Evolutionary conservation across 345 rosid genomes (phyloP).

Genomic region (Nephelium lappaceum): DNA sequence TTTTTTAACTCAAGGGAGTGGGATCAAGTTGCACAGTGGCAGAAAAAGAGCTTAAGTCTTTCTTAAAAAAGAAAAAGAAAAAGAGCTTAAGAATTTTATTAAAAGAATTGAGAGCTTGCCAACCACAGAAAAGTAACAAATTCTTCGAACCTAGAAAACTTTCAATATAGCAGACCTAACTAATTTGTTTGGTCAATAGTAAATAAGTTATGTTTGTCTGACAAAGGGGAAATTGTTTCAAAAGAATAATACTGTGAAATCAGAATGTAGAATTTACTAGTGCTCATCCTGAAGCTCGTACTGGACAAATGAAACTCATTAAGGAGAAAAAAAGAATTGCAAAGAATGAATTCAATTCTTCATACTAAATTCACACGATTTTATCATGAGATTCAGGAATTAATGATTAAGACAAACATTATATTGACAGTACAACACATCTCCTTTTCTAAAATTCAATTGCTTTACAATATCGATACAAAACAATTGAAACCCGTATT

Average conservation of each 20-base stretch:
- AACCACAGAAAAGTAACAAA: too few relatives aligned
- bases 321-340: not conserved
- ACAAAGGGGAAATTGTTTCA: not conserved
- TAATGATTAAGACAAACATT: not conserved
- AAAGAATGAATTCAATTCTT: not conserved
- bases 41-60: too few relatives aligned
- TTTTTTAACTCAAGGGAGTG: too few relatives aligned
- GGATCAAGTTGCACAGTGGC: too few relatives aligned
- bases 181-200: not conserved
- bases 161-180: not conserved
- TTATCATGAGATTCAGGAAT: not conserved
- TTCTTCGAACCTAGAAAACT: too few relatives aligned
- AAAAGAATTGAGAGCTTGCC: too few relatives aligned
- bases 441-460: not conserved
- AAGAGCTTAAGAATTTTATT: not conserved
- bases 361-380: not conserved
- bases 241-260: not conserved
- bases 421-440: not conserved
- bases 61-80: too few relatives aligned
- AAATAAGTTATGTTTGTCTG: not conserved
- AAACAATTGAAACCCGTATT: not conserved
- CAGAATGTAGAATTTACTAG: not conserved
- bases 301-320: not conserved
- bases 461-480: not conserved
- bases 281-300: not conserved